phyloP scores from a whole-genome alignment of 257 asterid genomes.

The Przewalskia tangutica region DNA sequence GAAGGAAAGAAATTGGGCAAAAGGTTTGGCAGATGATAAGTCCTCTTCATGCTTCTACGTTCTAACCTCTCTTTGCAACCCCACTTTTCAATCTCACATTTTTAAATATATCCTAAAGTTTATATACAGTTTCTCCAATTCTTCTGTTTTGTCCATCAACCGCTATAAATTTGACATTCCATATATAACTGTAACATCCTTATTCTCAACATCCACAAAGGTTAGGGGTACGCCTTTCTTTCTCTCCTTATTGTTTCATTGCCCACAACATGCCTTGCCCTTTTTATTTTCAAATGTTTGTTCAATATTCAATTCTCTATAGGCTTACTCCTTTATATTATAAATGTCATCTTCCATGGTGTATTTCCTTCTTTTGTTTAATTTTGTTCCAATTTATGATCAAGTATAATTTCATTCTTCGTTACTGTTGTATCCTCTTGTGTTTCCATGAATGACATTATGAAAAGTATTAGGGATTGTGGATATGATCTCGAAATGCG shows the following conservation, averaged over 20 bases:
- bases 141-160: constrained; percentile 24
- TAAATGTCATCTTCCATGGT: neutral
- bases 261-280: neutral
- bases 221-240: neutral
- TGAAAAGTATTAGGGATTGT: neutral
- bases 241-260: neutral
- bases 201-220: neutral
- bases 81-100: constrained; percentile 17
- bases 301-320: no score
- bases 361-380: neutral
- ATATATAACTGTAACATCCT: neutral
- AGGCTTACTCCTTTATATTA: neutral
- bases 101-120: constrained; percentile 16
- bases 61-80: constrained; percentile 40
- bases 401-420: neutral
- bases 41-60: constrained; percentile 57
- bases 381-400: neutral
- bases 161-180: constrained; percentile 9
- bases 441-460: neutral
- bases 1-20: neutral
- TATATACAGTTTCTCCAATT: neutral
- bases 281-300: neutral
- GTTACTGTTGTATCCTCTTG: neutral
- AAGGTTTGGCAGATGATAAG: constrained; percentile 57
- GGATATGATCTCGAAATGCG: neutral